Conservation (phyloP, 345 rosid species). For the Salix caprea region DNA sequence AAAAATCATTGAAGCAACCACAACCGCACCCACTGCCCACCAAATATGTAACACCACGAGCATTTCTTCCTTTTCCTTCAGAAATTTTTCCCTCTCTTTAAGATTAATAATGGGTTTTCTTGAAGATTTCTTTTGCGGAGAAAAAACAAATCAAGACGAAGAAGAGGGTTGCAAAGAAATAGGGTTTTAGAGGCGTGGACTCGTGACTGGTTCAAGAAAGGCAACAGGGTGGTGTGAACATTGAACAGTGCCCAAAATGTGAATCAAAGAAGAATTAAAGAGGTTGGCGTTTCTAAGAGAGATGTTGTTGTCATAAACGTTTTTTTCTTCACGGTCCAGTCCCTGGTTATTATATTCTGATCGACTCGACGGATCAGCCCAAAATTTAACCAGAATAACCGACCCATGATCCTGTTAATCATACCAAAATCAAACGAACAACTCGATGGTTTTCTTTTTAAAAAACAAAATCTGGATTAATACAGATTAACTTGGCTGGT, state of each 20-base stretch:
- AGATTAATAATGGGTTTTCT: background rate
- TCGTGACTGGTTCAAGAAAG: constrained; percentile 45
- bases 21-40: constrained; percentile 28
- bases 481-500: no score
- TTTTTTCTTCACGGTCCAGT: background rate
- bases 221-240: constrained; percentile 15
- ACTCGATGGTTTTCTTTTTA: no score
- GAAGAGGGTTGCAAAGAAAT: background rate
- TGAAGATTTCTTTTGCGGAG: background rate
- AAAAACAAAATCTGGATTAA: no score
- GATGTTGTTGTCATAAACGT: background rate
- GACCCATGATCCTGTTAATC: no score
- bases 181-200: constrained; percentile 30
- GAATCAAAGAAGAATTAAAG: background rate
- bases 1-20: constrained; percentile 25
- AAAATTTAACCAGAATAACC: no score
- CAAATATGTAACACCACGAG: constrained; percentile 31
- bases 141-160: background rate
- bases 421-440: no score
- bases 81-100: background rate
- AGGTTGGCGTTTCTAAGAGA: background rate
- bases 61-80: constrained; percentile 29
- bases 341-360: no score
- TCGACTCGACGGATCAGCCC: no score
- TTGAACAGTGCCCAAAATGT: background rate